Percentiles rank a stretch among this genome's conserved stretches.
These are phyloP conservation scores for Rhizopus delemar DNA, from an alignment of 371 early-diverging fungal species.

Conservation along the genomic window DNA sequence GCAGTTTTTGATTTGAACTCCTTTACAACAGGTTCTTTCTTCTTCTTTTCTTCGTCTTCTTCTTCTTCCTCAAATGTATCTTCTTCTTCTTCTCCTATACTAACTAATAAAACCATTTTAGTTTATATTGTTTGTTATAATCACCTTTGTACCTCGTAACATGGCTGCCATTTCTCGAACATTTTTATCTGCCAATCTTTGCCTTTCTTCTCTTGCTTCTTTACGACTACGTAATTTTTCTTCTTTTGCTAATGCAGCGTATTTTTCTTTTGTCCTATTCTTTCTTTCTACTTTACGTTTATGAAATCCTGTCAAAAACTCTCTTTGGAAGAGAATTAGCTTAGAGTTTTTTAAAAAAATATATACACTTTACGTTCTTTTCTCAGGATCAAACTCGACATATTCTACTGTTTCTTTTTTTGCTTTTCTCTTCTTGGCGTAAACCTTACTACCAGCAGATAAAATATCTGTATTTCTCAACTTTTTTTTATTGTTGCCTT, in stretches of 20 bases:
- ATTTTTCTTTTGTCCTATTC: conserved; percentile 58
- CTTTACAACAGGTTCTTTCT: conserved; percentile 41
- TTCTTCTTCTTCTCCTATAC: conserved; percentile 22
- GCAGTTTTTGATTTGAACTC: conserved; percentile 60
- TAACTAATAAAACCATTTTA: background rate
- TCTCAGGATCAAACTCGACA: conserved; percentile 66
- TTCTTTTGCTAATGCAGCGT: conserved; percentile 53
- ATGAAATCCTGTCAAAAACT: conserved; percentile 81
- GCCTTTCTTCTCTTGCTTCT: conserved; percentile 48
- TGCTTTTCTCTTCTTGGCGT: conserved; percentile 73
- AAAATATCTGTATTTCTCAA: conserved; percentile 60
- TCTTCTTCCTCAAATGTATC: conserved; percentile 37
- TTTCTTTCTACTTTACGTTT: conserved; percentile 76
- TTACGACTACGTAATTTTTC: conserved; percentile 58
- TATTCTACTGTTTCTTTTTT: conserved; percentile 61
- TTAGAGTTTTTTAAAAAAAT: background rate
- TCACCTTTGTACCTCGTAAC: conserved; percentile 27
- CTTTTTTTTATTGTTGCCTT: conserved; percentile 15
- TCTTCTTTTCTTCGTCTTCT: conserved; percentile 36
- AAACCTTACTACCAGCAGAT: conserved; percentile 68
- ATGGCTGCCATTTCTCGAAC: conserved; percentile 50
- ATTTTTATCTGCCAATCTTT: conserved; percentile 45
- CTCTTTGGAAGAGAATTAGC: conserved; percentile 35
- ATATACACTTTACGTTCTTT: conserved; percentile 51
- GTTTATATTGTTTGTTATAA: background rate